Conservation (phyloP, 495 filamentous ascomycete genomes). For the Annulohypoxylon bovei region DNA sequence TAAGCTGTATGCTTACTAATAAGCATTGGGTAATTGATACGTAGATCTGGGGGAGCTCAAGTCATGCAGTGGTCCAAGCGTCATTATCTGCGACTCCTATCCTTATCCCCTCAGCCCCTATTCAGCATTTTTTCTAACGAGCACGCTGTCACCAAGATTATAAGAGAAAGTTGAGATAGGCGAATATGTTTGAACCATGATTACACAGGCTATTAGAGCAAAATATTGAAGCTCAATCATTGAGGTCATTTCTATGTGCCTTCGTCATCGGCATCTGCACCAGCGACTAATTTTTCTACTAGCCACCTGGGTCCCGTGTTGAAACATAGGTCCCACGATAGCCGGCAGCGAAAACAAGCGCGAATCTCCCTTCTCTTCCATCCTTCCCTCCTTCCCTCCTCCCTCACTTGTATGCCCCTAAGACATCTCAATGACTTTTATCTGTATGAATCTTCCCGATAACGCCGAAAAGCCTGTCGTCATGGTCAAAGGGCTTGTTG, state of each 20-base stretch:
- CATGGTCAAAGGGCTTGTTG: not conserved
- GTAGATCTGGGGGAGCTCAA: not conserved
- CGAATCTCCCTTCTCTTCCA: not conserved
- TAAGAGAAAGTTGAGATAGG: no score
- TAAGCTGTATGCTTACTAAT: constrained; percentile 1
- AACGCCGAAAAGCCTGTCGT: not conserved
- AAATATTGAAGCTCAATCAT: not conserved
- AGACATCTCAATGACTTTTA: not conserved
- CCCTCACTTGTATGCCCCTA: not conserved
- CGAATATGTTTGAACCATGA: no score
- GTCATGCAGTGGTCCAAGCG: not conserved
- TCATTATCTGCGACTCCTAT: not conserved
- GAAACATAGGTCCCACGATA: not conserved
- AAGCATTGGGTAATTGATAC: not conserved
- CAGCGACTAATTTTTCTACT: not conserved
- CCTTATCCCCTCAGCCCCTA: not conserved
- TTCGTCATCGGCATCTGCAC: not conserved
- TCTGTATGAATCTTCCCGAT: not conserved
- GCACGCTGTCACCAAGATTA: not conserved
- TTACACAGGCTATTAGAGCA: not conserved
- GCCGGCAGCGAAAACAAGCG: not conserved
- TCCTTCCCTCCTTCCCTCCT: not conserved
- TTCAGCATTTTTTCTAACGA: not conserved
- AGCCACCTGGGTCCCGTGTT: not conserved
- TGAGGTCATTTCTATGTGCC: not conserved